A percentile compares a stretch with the other conserved stretches of the same genome.
Evolutionary conservation across 2,329 filamentous ascomycete species (phyloP).

Genomic region (Reticulascus tulasneorum): DNA sequence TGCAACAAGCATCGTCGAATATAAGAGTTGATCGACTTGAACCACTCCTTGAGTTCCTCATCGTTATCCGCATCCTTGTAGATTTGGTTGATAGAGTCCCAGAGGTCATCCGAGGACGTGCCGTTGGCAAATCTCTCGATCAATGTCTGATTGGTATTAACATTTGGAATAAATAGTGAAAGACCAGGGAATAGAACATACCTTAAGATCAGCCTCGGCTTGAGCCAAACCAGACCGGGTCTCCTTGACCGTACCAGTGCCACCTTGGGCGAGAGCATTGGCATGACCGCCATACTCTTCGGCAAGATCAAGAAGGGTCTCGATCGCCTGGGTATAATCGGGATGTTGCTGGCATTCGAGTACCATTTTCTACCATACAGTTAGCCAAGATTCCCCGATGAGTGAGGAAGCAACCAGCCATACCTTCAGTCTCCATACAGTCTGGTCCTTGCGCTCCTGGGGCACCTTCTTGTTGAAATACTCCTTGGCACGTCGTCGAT

Average conservation of each 20-base stretch:
- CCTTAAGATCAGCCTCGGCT: slow-evolving; percentile 77
- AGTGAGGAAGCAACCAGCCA: too few relatives aligned
- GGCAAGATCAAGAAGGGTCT: slow-evolving; percentile 77
- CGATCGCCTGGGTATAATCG: slow-evolving; percentile 89
- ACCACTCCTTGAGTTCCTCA: slow-evolving; percentile 84
- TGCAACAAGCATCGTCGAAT: slow-evolving; percentile 80
- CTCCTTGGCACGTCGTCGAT: slow-evolving; percentile 53
- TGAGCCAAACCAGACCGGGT: slow-evolving; percentile 63
- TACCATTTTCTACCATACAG: slow-evolving; percentile 98
- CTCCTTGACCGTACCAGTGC: slow-evolving; percentile 67
- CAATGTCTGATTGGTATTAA: slow-evolving; percentile 59
- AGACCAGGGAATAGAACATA: slow-evolving; percentile 26
- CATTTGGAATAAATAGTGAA: neutral
- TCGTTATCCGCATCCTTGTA: slow-evolving; percentile 86
- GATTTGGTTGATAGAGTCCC: slow-evolving; percentile 78
- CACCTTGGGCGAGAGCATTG: slow-evolving; percentile 59
- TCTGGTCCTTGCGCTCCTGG: slow-evolving; percentile 86
- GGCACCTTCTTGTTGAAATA: slow-evolving; percentile 88
- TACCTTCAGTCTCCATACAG: slow-evolving; percentile 85
- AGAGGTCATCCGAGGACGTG: slow-evolving; percentile 83
- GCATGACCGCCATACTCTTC: slow-evolving; percentile 81
- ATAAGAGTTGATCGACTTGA: slow-evolving; percentile 72
- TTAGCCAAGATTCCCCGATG: too few relatives aligned
- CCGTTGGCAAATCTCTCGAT: slow-evolving; percentile 95
- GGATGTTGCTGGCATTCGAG: slow-evolving; percentile 93